A percentile compares a stretch with the other conserved stretches of the same genome.
These are phyloP conservation scores for Mollisia scopiformis DNA, from an alignment of 2,329 filamentous ascomycete genomes.

Conservation along the genomic window DNA sequence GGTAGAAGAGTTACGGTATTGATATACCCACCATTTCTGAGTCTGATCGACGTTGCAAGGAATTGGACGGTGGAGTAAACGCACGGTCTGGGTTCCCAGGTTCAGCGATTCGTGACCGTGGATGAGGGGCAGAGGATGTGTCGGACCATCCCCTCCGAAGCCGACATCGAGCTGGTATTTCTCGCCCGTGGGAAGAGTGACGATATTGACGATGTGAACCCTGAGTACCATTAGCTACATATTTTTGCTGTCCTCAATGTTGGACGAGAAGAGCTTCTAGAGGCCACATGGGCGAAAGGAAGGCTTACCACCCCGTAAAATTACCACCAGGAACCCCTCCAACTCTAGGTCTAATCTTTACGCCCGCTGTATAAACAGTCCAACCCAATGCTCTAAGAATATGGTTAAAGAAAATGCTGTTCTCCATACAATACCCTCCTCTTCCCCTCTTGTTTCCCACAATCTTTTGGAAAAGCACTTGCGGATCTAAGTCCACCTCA, in stretches of 20 bases:
- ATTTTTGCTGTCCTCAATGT: too few species aligned
- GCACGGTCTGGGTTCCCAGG: slow-evolving; percentile 59
- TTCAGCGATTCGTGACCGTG: slow-evolving; percentile 36
- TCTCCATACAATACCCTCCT: slow-evolving; percentile 66
- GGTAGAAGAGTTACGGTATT: slow-evolving; percentile 53
- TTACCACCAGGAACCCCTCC: slow-evolving; percentile 28
- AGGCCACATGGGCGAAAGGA: neutral
- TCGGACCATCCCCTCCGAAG: slow-evolving; percentile 66
- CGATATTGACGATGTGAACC: slow-evolving; percentile 64
- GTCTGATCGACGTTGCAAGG: slow-evolving; percentile 47
- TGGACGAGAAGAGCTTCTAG: neutral
- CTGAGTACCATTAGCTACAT: slow-evolving; percentile 32
- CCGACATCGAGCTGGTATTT: slow-evolving; percentile 61
- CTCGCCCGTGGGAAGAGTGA: slow-evolving; percentile 49
- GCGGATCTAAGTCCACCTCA: slow-evolving; percentile 26
- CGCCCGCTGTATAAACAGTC: slow-evolving; percentile 55
- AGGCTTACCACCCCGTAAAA: slow-evolving; percentile 33
- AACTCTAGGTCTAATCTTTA: slow-evolving; percentile 28
- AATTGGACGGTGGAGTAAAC: slow-evolving; percentile 53
- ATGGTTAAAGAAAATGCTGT: slow-evolving; percentile 56
- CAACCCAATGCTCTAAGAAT: slow-evolving; percentile 56
- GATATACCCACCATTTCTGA: slow-evolving; percentile 63
- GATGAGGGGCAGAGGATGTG: slow-evolving; percentile 56
- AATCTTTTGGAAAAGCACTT: slow-evolving; percentile 33
- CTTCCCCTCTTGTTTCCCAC: slow-evolving; percentile 36